These are phyloP conservation scores for Sarocladiaceae sp. DNA, from an alignment of 2,329 filamentous ascomycete species.

Conservation along the genomic window DNA sequence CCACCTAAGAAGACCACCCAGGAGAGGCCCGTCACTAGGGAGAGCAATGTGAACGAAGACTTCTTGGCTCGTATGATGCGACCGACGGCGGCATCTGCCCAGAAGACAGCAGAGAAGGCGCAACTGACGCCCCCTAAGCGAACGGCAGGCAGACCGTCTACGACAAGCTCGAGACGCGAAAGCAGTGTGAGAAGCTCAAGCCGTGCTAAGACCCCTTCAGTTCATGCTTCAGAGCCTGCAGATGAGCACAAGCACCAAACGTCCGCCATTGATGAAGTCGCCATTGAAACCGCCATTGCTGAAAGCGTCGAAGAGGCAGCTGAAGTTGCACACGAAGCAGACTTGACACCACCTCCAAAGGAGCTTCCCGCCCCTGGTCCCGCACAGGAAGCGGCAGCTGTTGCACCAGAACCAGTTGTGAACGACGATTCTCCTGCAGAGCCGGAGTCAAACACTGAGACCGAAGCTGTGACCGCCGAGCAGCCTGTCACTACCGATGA, in stretches of 20 bases:
- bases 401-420: slow-evolving; percentile 12
- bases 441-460: slow-evolving; percentile 1
- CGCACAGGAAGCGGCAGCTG: background rate
- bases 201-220: slow-evolving; percentile 18
- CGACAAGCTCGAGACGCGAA: slow-evolving; percentile 17
- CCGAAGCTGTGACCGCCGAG: slow-evolving; percentile 4
- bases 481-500: background rate
- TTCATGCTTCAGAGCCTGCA: background rate
- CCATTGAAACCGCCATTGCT: slow-evolving; percentile 10
- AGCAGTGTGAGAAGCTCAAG: slow-evolving; percentile 18
- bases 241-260: background rate
- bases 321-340: slow-evolving; percentile 14
- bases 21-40: slow-evolving; percentile 42
- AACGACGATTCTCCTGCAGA: slow-evolving; percentile 12
- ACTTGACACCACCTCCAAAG: slow-evolving; percentile 9
- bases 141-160: slow-evolving; percentile 17
- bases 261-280: slow-evolving; percentile 7
- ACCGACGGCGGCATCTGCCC: slow-evolving; percentile 65
- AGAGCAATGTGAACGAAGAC: slow-evolving; percentile 58
- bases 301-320: slow-evolving; percentile 15
- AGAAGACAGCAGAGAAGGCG: slow-evolving; percentile 62
- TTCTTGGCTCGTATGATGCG: slow-evolving; percentile 82
- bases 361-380: slow-evolving; percentile 10
- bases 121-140: slow-evolving; percentile 43
- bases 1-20: slow-evolving; percentile 45